Evolutionary conservation across 495 filamentous ascomycete species (phyloP).

Genomic region (Trichoderma virens): DNA sequence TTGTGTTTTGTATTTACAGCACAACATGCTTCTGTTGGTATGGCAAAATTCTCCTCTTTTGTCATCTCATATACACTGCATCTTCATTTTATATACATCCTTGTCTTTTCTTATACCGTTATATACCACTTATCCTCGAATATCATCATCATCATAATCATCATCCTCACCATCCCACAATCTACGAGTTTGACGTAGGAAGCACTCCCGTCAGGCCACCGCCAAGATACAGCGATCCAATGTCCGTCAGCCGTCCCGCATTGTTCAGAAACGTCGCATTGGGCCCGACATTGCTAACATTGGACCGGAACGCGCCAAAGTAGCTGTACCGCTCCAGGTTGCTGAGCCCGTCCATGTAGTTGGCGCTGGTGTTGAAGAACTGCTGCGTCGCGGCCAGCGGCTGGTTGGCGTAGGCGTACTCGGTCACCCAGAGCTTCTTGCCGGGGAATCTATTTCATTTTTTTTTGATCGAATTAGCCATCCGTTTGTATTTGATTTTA

Average conservation of each 20-base stretch:
- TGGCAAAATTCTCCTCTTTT: too few relatives aligned
- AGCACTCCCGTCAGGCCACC: slow-evolving; percentile 39
- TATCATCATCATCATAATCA: neutral
- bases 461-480: too few relatives aligned
- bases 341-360: slow-evolving; percentile 56
- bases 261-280: slow-evolving; percentile 58
- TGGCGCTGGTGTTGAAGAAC: slow-evolving; percentile 56
- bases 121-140: neutral
- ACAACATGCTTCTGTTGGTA: too few relatives aligned
- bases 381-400: slow-evolving; percentile 46
- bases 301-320: slow-evolving; percentile 64
- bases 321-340: slow-evolving; percentile 59
- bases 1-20: too few relatives aligned
- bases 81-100: too few relatives aligned
- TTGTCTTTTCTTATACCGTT: too few relatives aligned
- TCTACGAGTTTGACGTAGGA: slow-evolving; percentile 16
- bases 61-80: too few relatives aligned
- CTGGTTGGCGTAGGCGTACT: slow-evolving; percentile 50
- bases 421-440: slow-evolving; percentile 63
- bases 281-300: slow-evolving; percentile 59
- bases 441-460: slow-evolving; percentile 46
- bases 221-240: slow-evolving; percentile 69
- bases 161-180: neutral
- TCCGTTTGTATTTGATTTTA: slow-evolving; percentile 11
- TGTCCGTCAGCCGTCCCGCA: slow-evolving; percentile 57